Evolutionary conservation across 1,139 yeast species (phyloP), one percentile per base, ranked within the genome.

Genomic region (Saccharomyces hybrid): DNA sequence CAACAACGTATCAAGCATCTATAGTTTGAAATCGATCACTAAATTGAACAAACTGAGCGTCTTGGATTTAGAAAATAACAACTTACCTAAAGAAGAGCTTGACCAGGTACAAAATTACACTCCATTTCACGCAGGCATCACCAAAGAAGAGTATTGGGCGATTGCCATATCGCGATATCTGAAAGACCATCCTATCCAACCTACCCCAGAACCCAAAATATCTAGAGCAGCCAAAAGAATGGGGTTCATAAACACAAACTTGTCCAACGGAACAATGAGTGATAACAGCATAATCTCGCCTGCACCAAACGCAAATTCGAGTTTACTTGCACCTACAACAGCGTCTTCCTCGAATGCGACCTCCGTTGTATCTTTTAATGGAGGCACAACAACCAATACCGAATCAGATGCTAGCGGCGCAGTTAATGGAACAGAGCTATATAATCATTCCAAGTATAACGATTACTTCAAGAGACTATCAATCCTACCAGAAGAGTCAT

Each of bases 391-490:
- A n/a, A 50, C 53, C n/a, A 24, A 24, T 34, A 48, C 42, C 4
- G 34, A 31, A 31, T 3, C 34, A 1, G 34, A 31, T 31, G 14
- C 34, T 31, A 24, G 24, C 5, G 50, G 32, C 3, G 49, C 28
- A 31, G 28, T 49, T 57, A 48, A 31, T 26, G 52, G 47, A 14
- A 47, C 28, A 11, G 69, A 68, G 47, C 58, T 63, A 14, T 65
- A 65, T 57, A 64, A 63, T 34, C 69, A 67, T 50, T 62, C 69
- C 57, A 78, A 78, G 66, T 79, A 82, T 53, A 83, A 83, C 12
- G 90, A 88, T 42, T 86, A 85, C 65, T 85, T 86, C 66, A 76
- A 86, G 60, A 75, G 95, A 57, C 70, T 86, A 51, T 84, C 93
- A 1, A 83, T 87, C 0, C 69, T 86, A 34, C 86, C 84, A 28